Evolutionary conservation across 768 basidiomycete species (phyloP), one percentile per base, ranked within the genome.

Genomic region (Tylopilus felleus): DNA sequence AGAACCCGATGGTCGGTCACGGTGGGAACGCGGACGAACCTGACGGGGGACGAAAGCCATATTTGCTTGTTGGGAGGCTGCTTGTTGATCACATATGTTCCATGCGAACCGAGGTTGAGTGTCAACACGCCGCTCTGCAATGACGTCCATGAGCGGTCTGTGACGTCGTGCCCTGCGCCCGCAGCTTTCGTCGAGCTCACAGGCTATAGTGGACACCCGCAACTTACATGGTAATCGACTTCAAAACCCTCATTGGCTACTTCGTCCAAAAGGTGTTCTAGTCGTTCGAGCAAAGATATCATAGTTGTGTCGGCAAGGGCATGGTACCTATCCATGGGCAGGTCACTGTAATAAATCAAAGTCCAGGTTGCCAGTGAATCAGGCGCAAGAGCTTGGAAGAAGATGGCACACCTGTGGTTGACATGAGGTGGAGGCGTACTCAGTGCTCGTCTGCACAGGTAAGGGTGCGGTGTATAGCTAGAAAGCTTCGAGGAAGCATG

Each of bases 31-130:
- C 43, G 48, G 53, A 66, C 75, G 36, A 59, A 93, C 93, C 90
- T 92, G 60, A 83, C 68, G 0, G 94, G 94, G 9, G 90, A 93
- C 5, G 92, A 94, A 19, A 97, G 77, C 94, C 94, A 97, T 61
- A 97, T 96, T 67, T 97, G 94, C 73, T 93, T 93, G 68, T 97
- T 97, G 7, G 94, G 94, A 12, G 94, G 94, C 67, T 97, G 94
- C 76, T 96, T 97, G 73, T 97, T 97, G 72, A 97, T 86, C 27
- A 96, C 94, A 73, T 96, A 97, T 12, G 90, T 96, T 14, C 92
- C 93, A 51, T 84, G 74, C 38, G 77, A 73, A 28, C 86, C 93
- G 16, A 95, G 76, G 46, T 76, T 77, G 41, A 96, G 80, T 1
- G 93, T 97, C 31, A 97, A 69, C 28, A 97, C 94, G n/a, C 94